phyloP scores from a whole-genome alignment of 305 asterid genomes.

The Nicotiana rustica region DNA sequence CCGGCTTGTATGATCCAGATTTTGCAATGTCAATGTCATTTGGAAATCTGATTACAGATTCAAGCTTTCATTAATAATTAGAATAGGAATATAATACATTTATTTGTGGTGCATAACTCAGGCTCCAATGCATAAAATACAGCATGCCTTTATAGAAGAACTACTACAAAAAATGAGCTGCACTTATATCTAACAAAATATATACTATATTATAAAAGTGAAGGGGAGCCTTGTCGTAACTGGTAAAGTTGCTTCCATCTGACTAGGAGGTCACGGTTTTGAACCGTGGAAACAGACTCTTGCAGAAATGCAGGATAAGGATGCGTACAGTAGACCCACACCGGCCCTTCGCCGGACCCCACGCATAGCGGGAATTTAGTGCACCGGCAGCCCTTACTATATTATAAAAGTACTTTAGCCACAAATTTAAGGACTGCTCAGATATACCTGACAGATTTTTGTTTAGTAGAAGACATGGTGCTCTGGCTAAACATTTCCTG shows the following conservation, averaged over 20 bases:
- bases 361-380: no score
- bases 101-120: neutral
- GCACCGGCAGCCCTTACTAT: neutral
- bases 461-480: constrained; percentile 38
- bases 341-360: no score
- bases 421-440: constrained; percentile 6
- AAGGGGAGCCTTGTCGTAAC: no score
- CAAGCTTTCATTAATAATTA: neutral
- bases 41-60: constrained; percentile 44
- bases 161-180: neutral
- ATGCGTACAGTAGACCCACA: no score
- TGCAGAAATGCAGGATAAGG: no score
- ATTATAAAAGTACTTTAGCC: neutral
- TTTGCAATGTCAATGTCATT: constrained; percentile 45
- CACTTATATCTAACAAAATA: neutral
- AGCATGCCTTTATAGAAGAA: neutral
- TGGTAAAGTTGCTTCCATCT: no score
- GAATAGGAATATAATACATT: neutral
- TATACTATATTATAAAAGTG: neutral
- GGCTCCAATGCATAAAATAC: neutral
- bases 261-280: no score
- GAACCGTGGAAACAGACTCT: no score
- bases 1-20: constrained; percentile 17
- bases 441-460: constrained; percentile 54
- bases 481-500: constrained; percentile 31